A percentile compares a stretch with the other conserved stretches of the same genome.
Conservation (phyloP, 345 rosid species). For the Angophora floribunda region DNA sequence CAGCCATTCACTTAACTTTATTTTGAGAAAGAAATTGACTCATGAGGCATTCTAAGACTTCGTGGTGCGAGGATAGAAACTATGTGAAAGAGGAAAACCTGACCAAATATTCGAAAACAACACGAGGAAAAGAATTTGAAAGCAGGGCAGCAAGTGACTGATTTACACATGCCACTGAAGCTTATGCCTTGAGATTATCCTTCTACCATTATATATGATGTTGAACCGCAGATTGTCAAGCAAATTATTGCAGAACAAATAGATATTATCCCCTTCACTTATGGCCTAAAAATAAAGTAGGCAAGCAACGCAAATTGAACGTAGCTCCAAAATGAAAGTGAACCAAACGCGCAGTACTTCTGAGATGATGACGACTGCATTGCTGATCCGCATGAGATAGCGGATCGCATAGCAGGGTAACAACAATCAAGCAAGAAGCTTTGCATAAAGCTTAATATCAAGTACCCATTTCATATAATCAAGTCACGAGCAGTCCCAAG, state of each 20-base stretch:
- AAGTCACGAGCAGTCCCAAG: not conserved
- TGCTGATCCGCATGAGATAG: not conserved
- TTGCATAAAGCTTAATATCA: not conserved
- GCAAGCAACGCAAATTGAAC: not conserved
- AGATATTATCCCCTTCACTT: not conserved
- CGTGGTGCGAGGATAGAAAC: not conserved
- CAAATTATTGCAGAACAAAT: not conserved
- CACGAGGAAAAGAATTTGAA: not conserved
- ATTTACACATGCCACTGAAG: not conserved
- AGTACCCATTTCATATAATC: not conserved
- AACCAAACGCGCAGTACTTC: not conserved
- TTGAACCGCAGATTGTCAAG: not conserved
- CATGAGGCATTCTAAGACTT: not conserved
- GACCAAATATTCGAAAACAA: not conserved
- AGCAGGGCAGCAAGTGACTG: not conserved
- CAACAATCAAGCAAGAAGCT: not conserved
- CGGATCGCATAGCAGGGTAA: not conserved
- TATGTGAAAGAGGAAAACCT: not conserved
- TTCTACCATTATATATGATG: not conserved
- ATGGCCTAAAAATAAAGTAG: not conserved
- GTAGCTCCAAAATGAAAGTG: not conserved
- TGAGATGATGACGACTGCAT: not conserved
- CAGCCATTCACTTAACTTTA: not conserved
- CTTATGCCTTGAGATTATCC: not conserved
- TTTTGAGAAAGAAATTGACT: not conserved